phyloP scores from a whole-genome alignment of 495 filamentous ascomycete species.

The Podospora tetraspora region DNA sequence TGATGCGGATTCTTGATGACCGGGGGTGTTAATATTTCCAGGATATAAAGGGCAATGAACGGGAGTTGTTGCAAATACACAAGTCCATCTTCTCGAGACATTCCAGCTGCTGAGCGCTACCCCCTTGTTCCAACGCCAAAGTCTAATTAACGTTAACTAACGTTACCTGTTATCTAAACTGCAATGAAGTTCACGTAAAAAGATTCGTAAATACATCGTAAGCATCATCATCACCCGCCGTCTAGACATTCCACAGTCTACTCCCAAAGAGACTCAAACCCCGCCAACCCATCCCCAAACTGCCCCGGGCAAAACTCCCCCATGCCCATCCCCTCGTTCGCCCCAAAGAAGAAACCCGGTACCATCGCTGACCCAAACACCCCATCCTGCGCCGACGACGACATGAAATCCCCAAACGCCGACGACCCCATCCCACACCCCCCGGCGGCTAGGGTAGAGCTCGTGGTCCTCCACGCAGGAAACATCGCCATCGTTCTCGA shows the following conservation, averaged over 20 bases:
- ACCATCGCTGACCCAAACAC: neutral
- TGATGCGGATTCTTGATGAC: too few species aligned
- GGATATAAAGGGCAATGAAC: too few species aligned
- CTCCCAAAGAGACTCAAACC: conserved; percentile 9
- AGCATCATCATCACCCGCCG: neutral
- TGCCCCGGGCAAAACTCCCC: neutral
- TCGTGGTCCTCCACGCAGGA: neutral
- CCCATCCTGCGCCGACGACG: neutral
- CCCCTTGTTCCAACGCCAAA: neutral
- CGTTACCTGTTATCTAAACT: too few species aligned
- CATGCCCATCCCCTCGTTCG: neutral
- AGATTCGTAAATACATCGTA: neutral
- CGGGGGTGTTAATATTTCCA: too few species aligned
- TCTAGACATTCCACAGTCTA: conserved; percentile 1
- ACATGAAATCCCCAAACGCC: neutral
- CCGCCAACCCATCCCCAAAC: neutral
- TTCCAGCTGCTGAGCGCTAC: too few species aligned
- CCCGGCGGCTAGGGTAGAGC: neutral
- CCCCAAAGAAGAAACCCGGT: neutral
- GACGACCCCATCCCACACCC: neutral
- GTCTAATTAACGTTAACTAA: too few species aligned
- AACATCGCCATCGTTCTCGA: neutral
- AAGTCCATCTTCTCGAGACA: too few species aligned
- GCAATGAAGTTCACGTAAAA: neutral
- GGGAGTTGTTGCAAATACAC: too few species aligned